A percentile compares a stretch with the other conserved stretches of the same genome.
Evolutionary conservation across 2,329 filamentous ascomycete species (phyloP).

Genomic region (Cladosporium velox): DNA sequence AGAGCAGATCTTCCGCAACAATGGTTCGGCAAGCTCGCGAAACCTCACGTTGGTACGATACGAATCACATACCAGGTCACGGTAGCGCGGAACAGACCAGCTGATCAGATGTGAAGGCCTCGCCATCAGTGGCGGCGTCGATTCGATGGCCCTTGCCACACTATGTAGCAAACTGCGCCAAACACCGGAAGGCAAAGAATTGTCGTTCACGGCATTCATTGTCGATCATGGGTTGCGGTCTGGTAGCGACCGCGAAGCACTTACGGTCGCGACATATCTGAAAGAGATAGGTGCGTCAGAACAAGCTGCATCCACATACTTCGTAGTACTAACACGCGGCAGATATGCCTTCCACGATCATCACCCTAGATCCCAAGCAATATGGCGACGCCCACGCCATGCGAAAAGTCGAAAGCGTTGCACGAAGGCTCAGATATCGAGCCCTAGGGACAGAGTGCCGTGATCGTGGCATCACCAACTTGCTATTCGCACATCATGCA

Average conservation of each 20-base stretch:
- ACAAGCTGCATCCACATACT: background rate
- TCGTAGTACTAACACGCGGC: background rate
- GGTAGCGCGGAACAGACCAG: background rate
- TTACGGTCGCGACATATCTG: slow-evolving; percentile 46
- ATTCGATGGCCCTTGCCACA: slow-evolving; percentile 93
- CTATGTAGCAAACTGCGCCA: slow-evolving; percentile 55
- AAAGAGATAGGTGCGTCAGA: slow-evolving; percentile 24
- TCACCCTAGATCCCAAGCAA: slow-evolving; percentile 43
- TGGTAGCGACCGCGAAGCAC: slow-evolving; percentile 58
- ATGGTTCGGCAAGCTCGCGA: slow-evolving; percentile 11
- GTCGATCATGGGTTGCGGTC: slow-evolving; percentile 62
- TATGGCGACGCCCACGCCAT: slow-evolving; percentile 45
- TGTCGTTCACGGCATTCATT: slow-evolving; percentile 56
- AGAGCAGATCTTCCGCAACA: slow-evolving; percentile 4
- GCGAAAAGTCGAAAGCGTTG: slow-evolving; percentile 73
- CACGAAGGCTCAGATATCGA: slow-evolving; percentile 73
- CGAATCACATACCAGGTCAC: background rate
- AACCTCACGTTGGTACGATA: slow-evolving; percentile 10
- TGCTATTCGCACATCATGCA: slow-evolving; percentile 82
- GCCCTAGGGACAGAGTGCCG: slow-evolving; percentile 65
- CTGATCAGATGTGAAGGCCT: slow-evolving; percentile 49
- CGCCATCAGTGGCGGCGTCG: slow-evolving; percentile 87
- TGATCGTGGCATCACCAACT: slow-evolving; percentile 52
- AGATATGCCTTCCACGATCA: slow-evolving; percentile 27
- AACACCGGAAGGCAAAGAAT: slow-evolving; percentile 8